phyloP scores from a whole-genome alignment of 805 yeast genomes.

The Pichia occidentalis region DNA sequence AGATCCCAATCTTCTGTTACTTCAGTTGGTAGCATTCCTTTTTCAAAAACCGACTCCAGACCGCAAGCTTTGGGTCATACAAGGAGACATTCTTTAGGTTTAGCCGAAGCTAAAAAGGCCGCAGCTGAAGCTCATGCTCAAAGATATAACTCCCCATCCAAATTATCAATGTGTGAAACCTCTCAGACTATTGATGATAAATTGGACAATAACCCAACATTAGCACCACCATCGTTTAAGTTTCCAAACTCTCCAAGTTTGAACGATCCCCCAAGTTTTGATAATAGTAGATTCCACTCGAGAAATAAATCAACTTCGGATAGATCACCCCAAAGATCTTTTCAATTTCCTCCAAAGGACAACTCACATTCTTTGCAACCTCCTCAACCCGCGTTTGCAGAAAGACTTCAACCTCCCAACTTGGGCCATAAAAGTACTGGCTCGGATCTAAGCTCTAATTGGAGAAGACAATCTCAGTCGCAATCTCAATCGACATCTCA shows the following conservation, averaged over 20 bases:
- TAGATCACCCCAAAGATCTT: conserved; percentile 41
- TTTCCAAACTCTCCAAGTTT: conserved; percentile 41
- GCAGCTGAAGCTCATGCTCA: conserved; percentile 90
- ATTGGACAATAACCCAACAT: conserved; percentile 11
- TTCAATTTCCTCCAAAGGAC: conserved; percentile 60
- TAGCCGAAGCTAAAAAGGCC: conserved; percentile 89
- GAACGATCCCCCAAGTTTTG: conserved; percentile 10
- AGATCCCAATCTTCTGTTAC: conserved; percentile 38
- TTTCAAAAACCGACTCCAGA: conserved; percentile 18
- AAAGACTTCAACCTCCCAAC: conserved; percentile 21
- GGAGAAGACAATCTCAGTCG: conserved; percentile 68
- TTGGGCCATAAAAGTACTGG: conserved; percentile 35
- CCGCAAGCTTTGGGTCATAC: conserved; percentile 58
- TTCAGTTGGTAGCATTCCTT: conserved; percentile 19
- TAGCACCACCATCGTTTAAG: conserved; percentile 39
- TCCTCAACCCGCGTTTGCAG: conserved; percentile 47
- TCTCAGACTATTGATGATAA: conserved; percentile 5
- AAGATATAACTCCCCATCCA: conserved; percentile 37
- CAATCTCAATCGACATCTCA: no score
- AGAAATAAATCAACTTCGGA: conserved; percentile 26
- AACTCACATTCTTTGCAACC: conserved; percentile 33
- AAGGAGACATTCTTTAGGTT: conserved; percentile 87
- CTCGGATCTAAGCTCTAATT: conserved; percentile 47
- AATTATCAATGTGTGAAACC: conserved; percentile 16
- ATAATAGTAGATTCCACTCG: conserved; percentile 15